Conservation (phyloP, 75 land plant species). For the Cupressus sempervirens region DNA sequence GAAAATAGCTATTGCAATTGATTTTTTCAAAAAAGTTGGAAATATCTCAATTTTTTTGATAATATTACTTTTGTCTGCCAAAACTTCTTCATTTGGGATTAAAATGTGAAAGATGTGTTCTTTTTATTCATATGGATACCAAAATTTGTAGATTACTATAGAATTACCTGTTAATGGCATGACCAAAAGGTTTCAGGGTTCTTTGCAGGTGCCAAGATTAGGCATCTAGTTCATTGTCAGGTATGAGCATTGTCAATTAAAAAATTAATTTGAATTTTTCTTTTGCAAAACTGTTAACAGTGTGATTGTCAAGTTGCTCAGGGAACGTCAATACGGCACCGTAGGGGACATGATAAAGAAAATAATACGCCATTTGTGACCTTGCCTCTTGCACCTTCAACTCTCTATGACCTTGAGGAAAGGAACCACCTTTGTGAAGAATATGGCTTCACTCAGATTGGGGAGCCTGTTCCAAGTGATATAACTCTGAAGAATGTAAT, state of each 20-base stretch:
- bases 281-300: not conserved
- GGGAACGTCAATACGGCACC: not conserved
- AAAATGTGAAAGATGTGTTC: not conserved
- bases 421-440: conserved; percentile 57
- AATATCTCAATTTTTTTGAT: not conserved
- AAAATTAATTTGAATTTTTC: not conserved
- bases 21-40: not conserved
- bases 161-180: not conserved
- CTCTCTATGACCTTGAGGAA: conserved; percentile 38
- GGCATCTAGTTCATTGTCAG: not conserved
- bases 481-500: conserved; percentile 75
- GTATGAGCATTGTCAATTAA: not conserved
- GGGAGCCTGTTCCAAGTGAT: conserved; percentile 77
- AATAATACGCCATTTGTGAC: conserved; percentile 20
- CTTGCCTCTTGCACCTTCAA: conserved; percentile 38
- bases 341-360: not conserved
- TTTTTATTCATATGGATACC: not conserved
- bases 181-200: not conserved
- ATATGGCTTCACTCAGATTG: conserved; percentile 89
- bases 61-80: not conserved
- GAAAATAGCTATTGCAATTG: not conserved
- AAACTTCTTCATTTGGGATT: not conserved
- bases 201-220: not conserved
- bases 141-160: not conserved
- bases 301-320: not conserved